phyloP scores from a whole-genome alignment of 768 basidiomycete genomes.

The Lentinus brumalis region DNA sequence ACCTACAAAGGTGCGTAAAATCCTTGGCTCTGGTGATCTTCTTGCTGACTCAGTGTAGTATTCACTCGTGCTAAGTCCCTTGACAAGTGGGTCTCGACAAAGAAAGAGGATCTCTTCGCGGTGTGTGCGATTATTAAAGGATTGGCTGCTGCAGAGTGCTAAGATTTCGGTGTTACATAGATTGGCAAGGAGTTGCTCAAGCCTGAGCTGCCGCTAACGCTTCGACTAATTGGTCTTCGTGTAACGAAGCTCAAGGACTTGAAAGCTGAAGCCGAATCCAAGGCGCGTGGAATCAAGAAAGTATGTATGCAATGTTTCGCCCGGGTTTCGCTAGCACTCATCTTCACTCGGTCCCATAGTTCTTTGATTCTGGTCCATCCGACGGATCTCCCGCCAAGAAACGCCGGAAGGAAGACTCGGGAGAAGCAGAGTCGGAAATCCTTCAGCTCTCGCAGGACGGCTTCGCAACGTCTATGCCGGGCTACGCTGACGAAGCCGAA shows the following conservation, averaged over 20 bases:
- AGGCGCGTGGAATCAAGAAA: constrained; percentile 65
- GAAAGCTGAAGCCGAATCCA: constrained; percentile 41
- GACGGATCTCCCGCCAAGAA: constrained; percentile 24
- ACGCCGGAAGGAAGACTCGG: constrained; percentile 7
- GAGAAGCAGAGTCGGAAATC: constrained; percentile 1
- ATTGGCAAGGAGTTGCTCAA: constrained; percentile 81
- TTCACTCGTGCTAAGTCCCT: constrained; percentile 85
- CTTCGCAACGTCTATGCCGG: constrained; percentile 30
- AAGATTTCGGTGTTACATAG: constrained; percentile 33
- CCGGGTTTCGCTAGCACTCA: not conserved
- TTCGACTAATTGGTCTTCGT: constrained; percentile 87
- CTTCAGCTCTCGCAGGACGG: constrained; percentile 23
- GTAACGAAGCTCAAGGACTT: constrained; percentile 90
- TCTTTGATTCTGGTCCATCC: constrained; percentile 48
- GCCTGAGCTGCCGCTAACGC: constrained; percentile 74
- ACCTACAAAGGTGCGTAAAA: constrained; percentile 70
- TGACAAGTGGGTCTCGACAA: constrained; percentile 70
- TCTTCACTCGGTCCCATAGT: constrained; percentile 41
- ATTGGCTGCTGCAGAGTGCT: not conserved
- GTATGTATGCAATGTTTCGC: constrained; percentile 37
- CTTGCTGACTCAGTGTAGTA: constrained; percentile 39
- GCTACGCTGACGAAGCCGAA: constrained; percentile 21
- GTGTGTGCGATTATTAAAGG: constrained; percentile 41
- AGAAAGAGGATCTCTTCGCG: constrained; percentile 77
- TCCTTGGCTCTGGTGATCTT: no score